Evolutionary conservation across 768 basidiomycete species (phyloP), one percentile per base, ranked within the genome.

Genomic region (Botryobasidium botryosum): DNA sequence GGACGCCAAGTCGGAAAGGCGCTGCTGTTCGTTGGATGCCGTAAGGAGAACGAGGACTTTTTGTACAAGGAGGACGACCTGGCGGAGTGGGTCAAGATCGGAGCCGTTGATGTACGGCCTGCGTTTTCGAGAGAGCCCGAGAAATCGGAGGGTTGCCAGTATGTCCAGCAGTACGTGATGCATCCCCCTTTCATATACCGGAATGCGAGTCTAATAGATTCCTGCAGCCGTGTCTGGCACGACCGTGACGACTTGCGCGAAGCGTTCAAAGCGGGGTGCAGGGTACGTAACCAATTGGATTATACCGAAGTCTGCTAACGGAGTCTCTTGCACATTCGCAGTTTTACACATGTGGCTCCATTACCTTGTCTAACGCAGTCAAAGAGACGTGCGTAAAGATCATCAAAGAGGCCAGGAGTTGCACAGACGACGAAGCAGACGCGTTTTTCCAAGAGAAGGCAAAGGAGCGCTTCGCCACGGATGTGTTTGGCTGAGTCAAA

Each of bases 1-100:
- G 68, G 68, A 1, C 53, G 67, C 10, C 57, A 64, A 18, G 64
- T 68, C 6, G 66, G 64, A 4, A 54, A 57, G 47, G 59, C 61
- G 39, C 44, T 68, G 18, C 52, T 70, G 28, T 71, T 69, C 62
- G 69, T 68, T 49, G 69, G 70, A 2, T 71, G 70, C 52, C 56
- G 65, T 6, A 51, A 59, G 3, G 65, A 66, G 8, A 53, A 60
- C 7, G 61, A 56, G 38, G 69, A 71, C 51, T 67, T 59, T 49
- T 52, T 70, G 15, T 70, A 70, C 2, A 62, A 65, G 23, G 57
- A 53, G 21, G n/a, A n/a, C n/a, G 68, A 70, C 47, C 55, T 70
- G 35, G 61, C 54, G 35, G 58, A 61, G 48, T 71, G 70, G 70
- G 51, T 52, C 24, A 56, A 58, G 49, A 48, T 59, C 17, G 68